Percentiles rank a stretch among this genome's conserved stretches.
These are phyloP conservation scores for Dillenia suffruticosa DNA, from an alignment of 164 flowering plant species.

Conservation along the genomic window DNA sequence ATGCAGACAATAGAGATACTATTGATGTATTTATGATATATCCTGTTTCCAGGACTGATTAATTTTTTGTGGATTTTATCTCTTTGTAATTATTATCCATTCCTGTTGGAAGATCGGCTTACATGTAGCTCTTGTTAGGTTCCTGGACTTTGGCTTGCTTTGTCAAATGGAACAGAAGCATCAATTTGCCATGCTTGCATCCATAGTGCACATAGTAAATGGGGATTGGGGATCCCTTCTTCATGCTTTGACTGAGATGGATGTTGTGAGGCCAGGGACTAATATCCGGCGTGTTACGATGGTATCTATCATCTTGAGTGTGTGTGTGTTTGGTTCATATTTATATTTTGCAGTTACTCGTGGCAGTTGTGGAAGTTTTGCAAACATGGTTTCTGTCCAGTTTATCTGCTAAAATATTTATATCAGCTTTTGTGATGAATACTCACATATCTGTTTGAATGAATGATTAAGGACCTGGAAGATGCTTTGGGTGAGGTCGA, in stretches of 20 bases:
- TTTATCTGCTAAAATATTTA: not conserved
- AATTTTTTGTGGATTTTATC: not conserved
- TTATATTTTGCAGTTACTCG: too few relatives aligned
- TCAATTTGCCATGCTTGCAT: slow-evolving; percentile 90
- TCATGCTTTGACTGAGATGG: slow-evolving; percentile 72
- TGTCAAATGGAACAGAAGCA: slow-evolving; percentile 94
- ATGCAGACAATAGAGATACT: too few relatives aligned
- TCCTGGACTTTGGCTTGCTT: slow-evolving; percentile 93
- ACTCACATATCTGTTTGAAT: slow-evolving; percentile 1
- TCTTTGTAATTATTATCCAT: not conserved
- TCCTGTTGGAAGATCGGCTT: not conserved
- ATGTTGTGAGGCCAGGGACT: slow-evolving; percentile 77
- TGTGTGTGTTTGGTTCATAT: too few relatives aligned
- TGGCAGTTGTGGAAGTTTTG: too few relatives aligned
- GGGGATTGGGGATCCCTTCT: slow-evolving; percentile 94
- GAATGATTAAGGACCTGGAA: slow-evolving; percentile 72
- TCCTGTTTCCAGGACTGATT: not conserved
- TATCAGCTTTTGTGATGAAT: not conserved
- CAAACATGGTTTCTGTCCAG: too few relatives aligned
- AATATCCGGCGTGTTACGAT: slow-evolving; percentile 63
- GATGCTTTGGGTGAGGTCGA: slow-evolving; percentile 77
- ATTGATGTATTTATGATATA: too few relatives aligned
- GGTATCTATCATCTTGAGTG: slow-evolving; percentile 39
- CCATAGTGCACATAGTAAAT: slow-evolving; percentile 86
- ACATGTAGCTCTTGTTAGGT: slow-evolving; percentile 33